phyloP scores from a whole-genome alignment of 2,329 filamentous ascomycete genomes.

The Aspergillus neoniger region DNA sequence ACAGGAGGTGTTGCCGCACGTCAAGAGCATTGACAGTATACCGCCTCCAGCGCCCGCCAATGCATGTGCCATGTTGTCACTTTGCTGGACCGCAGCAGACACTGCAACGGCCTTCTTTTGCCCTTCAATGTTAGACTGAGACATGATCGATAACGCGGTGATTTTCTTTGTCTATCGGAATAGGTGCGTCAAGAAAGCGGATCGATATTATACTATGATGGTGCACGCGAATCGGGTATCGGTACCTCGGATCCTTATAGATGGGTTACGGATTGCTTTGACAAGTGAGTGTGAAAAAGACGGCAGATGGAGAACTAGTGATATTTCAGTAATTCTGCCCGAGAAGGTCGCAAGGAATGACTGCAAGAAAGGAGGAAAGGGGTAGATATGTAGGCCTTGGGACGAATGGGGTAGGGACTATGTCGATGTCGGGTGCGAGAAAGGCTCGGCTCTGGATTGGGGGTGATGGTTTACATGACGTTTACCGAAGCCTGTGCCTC shows the following conservation, averaged over 20 bases:
- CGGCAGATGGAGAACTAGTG: not conserved
- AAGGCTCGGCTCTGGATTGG: slow-evolving; percentile 32
- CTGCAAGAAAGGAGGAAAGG: slow-evolving; percentile 8
- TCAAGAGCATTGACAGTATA: slow-evolving; percentile 92
- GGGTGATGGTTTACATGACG: slow-evolving; percentile 36
- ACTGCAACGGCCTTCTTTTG: slow-evolving; percentile 46
- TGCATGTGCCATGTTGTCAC: slow-evolving; percentile 95
- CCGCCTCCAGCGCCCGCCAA: slow-evolving; percentile 91
- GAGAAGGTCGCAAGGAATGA: slow-evolving; percentile 5
- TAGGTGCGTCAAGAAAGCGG: slow-evolving; percentile 1
- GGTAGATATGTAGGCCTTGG: slow-evolving; percentile 10
- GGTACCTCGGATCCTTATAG: not conserved
- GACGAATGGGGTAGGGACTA: slow-evolving; percentile 9
- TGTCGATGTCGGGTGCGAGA: slow-evolving; percentile 22
- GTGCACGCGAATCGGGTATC: not conserved
- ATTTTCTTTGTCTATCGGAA: not conserved
- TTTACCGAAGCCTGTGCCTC: slow-evolving; percentile 40
- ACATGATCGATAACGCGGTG: slow-evolving; percentile 32
- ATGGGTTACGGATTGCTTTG: slow-evolving; percentile 4
- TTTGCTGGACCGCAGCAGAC: slow-evolving; percentile 73
- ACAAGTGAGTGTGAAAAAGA: not conserved
- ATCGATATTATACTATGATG: too few species aligned
- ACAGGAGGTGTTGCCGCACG: slow-evolving; percentile 55
- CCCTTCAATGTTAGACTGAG: slow-evolving; percentile 41
- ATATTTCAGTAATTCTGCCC: not conserved